Conservation (phyloP, 1,284 basidiomycete species). For the Cystobasidium sp. region DNA sequence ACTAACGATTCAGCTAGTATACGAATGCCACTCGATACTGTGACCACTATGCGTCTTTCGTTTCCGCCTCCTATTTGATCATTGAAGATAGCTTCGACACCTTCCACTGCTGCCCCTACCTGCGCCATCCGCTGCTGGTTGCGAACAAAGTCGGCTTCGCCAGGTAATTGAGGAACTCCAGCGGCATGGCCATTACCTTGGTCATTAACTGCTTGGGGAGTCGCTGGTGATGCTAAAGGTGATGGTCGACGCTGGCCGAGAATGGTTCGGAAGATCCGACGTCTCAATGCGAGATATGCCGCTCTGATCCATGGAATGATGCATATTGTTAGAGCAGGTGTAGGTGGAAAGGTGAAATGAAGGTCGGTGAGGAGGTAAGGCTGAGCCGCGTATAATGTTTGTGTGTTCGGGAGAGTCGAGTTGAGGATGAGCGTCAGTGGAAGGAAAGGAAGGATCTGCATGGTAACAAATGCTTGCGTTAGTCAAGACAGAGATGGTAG, state of each 20-base stretch:
- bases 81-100: constrained; percentile 25
- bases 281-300: constrained; percentile 47
- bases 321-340: constrained; percentile 49
- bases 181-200: constrained; percentile 39
- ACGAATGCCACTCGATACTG: constrained; percentile 26
- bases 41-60: constrained; percentile 32
- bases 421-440: constrained; percentile 49
- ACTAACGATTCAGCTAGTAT: constrained; percentile 35
- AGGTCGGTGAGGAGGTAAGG: constrained; percentile 44
- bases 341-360: constrained; percentile 48
- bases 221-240: constrained; percentile 41
- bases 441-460: constrained; percentile 50
- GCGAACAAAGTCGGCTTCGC: constrained; percentile 38
- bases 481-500: neutral
- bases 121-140: constrained; percentile 13
- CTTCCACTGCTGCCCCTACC: constrained; percentile 7
- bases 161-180: constrained; percentile 11
- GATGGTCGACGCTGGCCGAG: constrained; percentile 38
- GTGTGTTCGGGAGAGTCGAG: constrained; percentile 40
- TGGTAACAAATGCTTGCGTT: neutral
- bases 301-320: constrained; percentile 51
- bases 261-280: constrained; percentile 44
- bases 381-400: constrained; percentile 1
- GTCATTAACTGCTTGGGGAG: constrained; percentile 39
- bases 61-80: constrained; percentile 4